Percentiles rank a stretch among this genome's conserved stretches.
These are phyloP conservation scores for Rhododendron ovatum DNA, from an alignment of 148 eudicot genomes.

Conservation along the genomic window DNA sequence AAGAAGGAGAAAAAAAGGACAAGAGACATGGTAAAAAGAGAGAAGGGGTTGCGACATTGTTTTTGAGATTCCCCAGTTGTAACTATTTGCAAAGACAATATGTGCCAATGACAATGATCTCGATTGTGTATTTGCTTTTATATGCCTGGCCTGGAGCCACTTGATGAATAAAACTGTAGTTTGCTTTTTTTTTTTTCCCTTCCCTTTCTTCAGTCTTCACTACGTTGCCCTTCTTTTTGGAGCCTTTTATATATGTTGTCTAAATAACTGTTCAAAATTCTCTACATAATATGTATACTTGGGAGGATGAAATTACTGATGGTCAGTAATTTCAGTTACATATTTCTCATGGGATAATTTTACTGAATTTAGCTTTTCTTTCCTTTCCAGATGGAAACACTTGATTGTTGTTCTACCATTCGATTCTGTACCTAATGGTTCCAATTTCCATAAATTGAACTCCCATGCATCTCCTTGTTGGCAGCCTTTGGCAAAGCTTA, in stretches of 20 bases:
- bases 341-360: background rate
- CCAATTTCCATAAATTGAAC: background rate
- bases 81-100: too few species aligned
- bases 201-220: too few species aligned
- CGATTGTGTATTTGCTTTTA: background rate
- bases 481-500: background rate
- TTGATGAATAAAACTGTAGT: background rate
- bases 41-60: too few species aligned
- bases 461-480: background rate
- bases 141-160: background rate
- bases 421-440: background rate
- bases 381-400: background rate
- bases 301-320: background rate
- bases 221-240: background rate
- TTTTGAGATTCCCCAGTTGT: too few species aligned
- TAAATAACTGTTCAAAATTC: background rate
- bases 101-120: too few species aligned
- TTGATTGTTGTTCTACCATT: background rate
- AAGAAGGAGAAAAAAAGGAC: too few species aligned
- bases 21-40: too few species aligned
- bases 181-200: background rate
- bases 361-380: background rate
- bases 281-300: background rate
- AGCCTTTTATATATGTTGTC: background rate
- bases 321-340: background rate